These are phyloP conservation scores for Boletus speciosus DNA, from an alignment of 768 basidiomycete genomes.

Conservation along the genomic window DNA sequence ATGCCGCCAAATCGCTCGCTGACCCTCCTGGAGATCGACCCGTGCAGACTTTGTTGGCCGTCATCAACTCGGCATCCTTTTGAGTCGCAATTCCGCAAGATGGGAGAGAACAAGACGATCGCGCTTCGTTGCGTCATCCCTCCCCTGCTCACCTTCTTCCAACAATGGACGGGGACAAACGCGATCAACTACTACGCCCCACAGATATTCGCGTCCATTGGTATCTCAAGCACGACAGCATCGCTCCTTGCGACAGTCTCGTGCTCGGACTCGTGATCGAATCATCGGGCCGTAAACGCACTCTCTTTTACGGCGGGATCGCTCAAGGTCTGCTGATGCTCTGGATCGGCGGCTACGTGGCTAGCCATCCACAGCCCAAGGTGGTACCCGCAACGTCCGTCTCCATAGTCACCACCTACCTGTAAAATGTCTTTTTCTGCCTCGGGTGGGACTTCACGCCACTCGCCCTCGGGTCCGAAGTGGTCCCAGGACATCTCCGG, in stretches of 20 bases:
- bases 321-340: constrained; percentile 33
- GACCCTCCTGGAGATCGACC: constrained; percentile 37
- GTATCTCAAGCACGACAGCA: too few relatives aligned
- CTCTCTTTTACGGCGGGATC: constrained; percentile 36
- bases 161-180: constrained; percentile 42
- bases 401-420: too few relatives aligned
- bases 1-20: constrained; percentile 32
- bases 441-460: constrained; percentile 1
- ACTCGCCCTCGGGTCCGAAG: constrained; percentile 33
- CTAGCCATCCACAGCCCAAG: constrained; percentile 19
- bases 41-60: constrained; percentile 35
- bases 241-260: neutral
- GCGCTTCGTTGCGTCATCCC: constrained; percentile 33
- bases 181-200: constrained; percentile 42
- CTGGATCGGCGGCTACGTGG: constrained; percentile 34
- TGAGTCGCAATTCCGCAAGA: constrained; percentile 28
- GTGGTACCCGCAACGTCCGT: too few relatives aligned
- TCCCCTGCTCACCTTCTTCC: constrained; percentile 33
- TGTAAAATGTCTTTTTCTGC: too few relatives aligned
- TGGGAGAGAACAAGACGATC: constrained; percentile 31
- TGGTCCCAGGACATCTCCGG: constrained; percentile 36
- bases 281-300: constrained; percentile 37
- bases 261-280: constrained; percentile 38
- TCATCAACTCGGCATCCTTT: constrained; percentile 20
- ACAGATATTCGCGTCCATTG: too few relatives aligned